Conservation (phyloP, 176 grass and related monocot genomes). For the Stipa capillata region DNA sequence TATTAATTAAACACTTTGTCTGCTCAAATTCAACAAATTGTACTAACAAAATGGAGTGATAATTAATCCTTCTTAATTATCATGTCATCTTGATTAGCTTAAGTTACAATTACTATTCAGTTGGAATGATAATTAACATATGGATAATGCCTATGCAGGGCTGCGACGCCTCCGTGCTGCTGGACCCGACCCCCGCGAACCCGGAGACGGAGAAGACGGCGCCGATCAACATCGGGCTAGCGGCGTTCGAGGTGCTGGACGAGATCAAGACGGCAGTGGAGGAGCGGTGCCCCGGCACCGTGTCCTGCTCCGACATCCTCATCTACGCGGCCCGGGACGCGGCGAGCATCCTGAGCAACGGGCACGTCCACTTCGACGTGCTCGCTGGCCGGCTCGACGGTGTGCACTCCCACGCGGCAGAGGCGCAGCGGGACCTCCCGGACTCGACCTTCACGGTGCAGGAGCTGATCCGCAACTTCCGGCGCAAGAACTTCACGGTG, state of each 20-base stretch:
- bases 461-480: slow-evolving; percentile 40
- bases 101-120: neutral
- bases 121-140: neutral
- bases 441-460: slow-evolving; percentile 45
- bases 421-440: slow-evolving; percentile 50
- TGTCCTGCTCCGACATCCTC: slow-evolving; percentile 58
- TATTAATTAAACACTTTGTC: neutral
- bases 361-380: slow-evolving; percentile 33
- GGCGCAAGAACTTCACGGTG: slow-evolving; percentile 47
- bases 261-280: slow-evolving; percentile 46
- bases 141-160: neutral
- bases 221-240: slow-evolving; percentile 40
- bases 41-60: too few relatives aligned
- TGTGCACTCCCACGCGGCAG: slow-evolving; percentile 23
- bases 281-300: slow-evolving; percentile 19
- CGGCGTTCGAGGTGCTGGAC: slow-evolving; percentile 54
- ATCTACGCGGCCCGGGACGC: slow-evolving; percentile 50
- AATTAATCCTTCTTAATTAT: too few relatives aligned
- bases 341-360: slow-evolving; percentile 33
- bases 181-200: slow-evolving; percentile 39
- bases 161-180: slow-evolving; percentile 39
- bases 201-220: slow-evolving; percentile 53
- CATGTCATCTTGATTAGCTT: neutral
- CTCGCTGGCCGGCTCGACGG: slow-evolving; percentile 51
- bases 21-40: neutral